Conservation (phyloP, 192 early-diverging fungal genomes). For the Endogone sp. region DNA sequence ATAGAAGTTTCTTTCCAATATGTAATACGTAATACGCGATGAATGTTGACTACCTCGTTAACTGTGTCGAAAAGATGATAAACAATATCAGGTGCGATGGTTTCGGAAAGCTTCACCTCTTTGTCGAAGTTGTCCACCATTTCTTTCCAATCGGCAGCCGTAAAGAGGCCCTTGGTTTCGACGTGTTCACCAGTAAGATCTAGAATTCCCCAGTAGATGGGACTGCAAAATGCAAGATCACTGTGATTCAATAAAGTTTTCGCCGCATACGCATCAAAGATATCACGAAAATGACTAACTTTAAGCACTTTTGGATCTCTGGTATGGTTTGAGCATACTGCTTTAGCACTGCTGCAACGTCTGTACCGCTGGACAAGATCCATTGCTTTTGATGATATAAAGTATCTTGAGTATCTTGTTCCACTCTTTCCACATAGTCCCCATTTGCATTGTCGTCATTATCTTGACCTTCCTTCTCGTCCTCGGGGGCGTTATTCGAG, state of each 20-base stretch:
- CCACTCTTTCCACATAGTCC: too few relatives aligned
- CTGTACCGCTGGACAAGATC: conserved; percentile 12
- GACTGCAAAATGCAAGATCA: conserved; percentile 3
- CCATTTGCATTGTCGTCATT: too few relatives aligned
- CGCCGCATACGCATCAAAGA: neutral
- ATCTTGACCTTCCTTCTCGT: too few relatives aligned
- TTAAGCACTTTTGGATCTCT: conserved; percentile 12
- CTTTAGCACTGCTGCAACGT: conserved; percentile 1
- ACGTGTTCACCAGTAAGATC: conserved; percentile 11
- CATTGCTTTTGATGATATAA: neutral
- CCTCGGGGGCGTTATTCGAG: too few relatives aligned
- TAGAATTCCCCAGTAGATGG: conserved; percentile 14
- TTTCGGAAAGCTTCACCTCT: conserved; percentile 10
- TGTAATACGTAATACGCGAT: neutral
- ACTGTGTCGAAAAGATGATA: conserved; percentile 14
- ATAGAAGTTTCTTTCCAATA: conserved; percentile 4
- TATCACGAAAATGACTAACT: conserved; percentile 10
- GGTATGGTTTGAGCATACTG: conserved; percentile 9
- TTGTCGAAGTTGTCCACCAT: conserved; percentile 12
- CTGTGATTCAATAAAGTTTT: conserved; percentile 11
- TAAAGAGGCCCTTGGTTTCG: conserved; percentile 10
- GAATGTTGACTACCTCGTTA: conserved; percentile 14
- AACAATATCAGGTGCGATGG: conserved; percentile 7
- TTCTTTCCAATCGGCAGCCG: conserved; percentile 8
- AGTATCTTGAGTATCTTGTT: too few relatives aligned